Conservation (phyloP, 2,329 filamentous ascomycete genomes). For the Ophiostoma perfectum region DNA sequence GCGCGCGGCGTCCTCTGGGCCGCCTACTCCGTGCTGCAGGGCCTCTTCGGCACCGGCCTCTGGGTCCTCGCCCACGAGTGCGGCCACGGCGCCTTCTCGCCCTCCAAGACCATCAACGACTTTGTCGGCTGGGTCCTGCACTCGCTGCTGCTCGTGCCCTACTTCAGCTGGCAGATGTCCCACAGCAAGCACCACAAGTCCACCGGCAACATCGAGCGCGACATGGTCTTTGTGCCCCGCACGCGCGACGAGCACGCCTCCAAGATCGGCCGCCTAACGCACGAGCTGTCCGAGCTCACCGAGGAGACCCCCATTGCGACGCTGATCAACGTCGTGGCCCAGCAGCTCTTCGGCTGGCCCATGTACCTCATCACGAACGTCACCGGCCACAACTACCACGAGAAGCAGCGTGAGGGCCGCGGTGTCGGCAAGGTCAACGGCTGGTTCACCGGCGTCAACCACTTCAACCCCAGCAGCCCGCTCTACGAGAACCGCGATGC, state of each 20-base stretch:
- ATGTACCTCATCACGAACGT: conserved; percentile 88
- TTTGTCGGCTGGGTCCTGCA: conserved; percentile 87
- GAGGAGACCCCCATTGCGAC: conserved; percentile 93
- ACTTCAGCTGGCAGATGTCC: conserved; percentile 99
- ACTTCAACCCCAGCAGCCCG: conserved; percentile 84
- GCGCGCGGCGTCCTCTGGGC: conserved; percentile 60
- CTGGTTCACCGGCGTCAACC: conserved; percentile 75
- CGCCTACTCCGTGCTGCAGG: conserved; percentile 73
- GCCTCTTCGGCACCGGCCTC: conserved; percentile 84
- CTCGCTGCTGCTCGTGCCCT: conserved; percentile 79
- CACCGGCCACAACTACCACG: conserved; percentile 93
- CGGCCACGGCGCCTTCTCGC: conserved; percentile 92
- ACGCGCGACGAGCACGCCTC: conserved; percentile 76
- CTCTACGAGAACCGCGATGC: conserved; percentile 89
- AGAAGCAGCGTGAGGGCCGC: conserved; percentile 85
- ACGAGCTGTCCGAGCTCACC: conserved; percentile 81
- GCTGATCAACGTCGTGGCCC: conserved; percentile 63
- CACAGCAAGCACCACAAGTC: conserved; percentile 99
- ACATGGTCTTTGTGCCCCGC: conserved; percentile 98
- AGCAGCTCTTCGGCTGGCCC: conserved; percentile 92
- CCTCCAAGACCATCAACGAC: conserved; percentile 87
- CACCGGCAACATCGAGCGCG: conserved; percentile 91
- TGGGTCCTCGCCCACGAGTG: conserved; percentile 99
- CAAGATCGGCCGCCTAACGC: conserved; percentile 65
- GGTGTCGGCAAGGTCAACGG: conserved; percentile 91